Base-by-base conservation (phyloP, 352 stramenopile genomes). In the Pythium angustatum region DNA sequence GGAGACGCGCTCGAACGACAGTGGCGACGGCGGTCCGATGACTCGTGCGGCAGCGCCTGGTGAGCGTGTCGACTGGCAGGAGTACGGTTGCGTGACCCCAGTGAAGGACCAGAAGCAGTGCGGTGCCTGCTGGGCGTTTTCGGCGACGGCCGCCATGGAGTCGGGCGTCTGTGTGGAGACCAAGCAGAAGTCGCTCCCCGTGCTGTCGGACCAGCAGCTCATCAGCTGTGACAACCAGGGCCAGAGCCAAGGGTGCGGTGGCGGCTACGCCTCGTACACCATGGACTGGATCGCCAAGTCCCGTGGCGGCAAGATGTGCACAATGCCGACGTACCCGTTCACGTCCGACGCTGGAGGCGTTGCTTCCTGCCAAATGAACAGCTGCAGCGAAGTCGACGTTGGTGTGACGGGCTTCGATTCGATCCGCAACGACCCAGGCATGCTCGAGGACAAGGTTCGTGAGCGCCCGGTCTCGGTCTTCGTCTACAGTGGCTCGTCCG, bases 11-110 rank as follows among this genome's bases (percentile, higher is more conserved):
- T 60, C 63, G 22, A 57, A 15, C 31, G 17, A 52, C 9, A 36
- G 27, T 28, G n/a, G 2, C n/a, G 71, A 72, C 12, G 66, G 61
- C 10, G 72, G 75, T 11, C 64, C 71, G 8, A 77, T 64, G 68
- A 87, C 76, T 4, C 67, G 61, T 2, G 69, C 78, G 4, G 78
- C 78, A 10, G 75, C 72, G 0, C 41, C 68, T 11, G 76, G 74
- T 10, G 71, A 90, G 64, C 64, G 49, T 21, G 72, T 89, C 33
- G 84, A 96, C 63, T 96, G 87, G 88, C 69, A 87, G 60, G 36
- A 78, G 11, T 62, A 72, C 44, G 78, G 75, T 22, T 86, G 72
- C 44, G 94, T 99, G 27, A 97, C 83, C 2, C 53, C 58, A 26
- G 71, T 88, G 21, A 83, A 80, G 58, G 75, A 88, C 57, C 79